Base-by-base conservation (phyloP, 1,284 basidiomycete species). In the Pseudozyma pruni region DNA sequence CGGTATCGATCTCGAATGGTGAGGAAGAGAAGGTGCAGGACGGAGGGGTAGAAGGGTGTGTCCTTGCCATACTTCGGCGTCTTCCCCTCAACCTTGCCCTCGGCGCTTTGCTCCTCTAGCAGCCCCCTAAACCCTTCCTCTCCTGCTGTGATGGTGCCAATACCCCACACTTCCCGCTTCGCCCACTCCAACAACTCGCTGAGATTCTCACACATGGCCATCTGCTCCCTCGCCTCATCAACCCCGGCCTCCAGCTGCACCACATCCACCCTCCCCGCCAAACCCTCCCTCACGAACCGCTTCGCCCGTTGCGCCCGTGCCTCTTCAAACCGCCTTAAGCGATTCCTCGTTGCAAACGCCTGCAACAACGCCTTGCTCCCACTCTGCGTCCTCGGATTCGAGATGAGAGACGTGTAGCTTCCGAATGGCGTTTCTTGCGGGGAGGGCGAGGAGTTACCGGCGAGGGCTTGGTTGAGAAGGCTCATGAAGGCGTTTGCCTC, bases 1-100 rank as follows among this genome's bases (percentile, higher is more conserved):
- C 53, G 61, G 44, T 78, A 72, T 1, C 70, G 60, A 54, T 81
- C 72, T 2, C 79, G 50, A 16, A 79, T 50, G n/a, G 72, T 59
- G 20, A 74, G 29, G 34, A 81, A 63, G 2, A 81, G 57, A n/a
- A 74, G 63, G 8, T 77, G 77, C 8, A 81, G 50, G 1, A 76
- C 79, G 0, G 76, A 70, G 3, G 78, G 55, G 34, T 75, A 81
- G 52, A 64, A 80, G 1, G 78, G 57, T 19, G 79, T 78, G 5
- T 58, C 42, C 17, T 67, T 52, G 14, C 78, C 76, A 47, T 61
- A 78, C 22, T 45, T 57, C 2, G 72, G 57, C n/a, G n/a, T n/a
- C n/a, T n/a, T n/a, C 9, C 17, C 44, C 5, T 37, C 20, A 25
- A 14, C 7, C 27, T 29, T 29, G 11, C 27, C 27, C 27, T 29